Evolutionary conservation across 2,329 filamentous ascomycete genomes (phyloP).

Genomic region (Ascochyta koolunga): DNA sequence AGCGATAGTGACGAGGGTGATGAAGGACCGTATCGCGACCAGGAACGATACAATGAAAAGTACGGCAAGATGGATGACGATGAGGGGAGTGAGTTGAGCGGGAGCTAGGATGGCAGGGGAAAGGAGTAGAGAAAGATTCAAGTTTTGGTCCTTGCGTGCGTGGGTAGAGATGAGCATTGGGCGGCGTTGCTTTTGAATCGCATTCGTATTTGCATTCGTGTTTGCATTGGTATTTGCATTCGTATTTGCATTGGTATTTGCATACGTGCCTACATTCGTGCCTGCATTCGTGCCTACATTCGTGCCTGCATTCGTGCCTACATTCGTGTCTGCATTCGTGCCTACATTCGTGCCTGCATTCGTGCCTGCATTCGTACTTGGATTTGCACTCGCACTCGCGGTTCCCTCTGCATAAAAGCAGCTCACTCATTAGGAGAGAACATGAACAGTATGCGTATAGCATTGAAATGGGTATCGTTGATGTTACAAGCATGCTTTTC

Average conservation of each 20-base stretch:
- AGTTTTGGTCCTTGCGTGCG: too few relatives aligned
- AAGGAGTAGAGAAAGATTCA: conserved; percentile 24
- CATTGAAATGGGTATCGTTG: conserved; percentile 19
- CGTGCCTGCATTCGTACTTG: too few relatives aligned
- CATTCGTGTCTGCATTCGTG: too few relatives aligned
- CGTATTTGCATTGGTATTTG: too few relatives aligned
- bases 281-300: too few relatives aligned
- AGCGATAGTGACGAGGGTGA: conserved; percentile 50
- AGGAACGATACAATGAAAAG: conserved; percentile 44
- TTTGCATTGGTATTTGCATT: too few relatives aligned
- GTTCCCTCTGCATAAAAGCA: too few relatives aligned
- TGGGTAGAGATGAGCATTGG: conserved; percentile 18
- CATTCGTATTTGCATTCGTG: too few relatives aligned
- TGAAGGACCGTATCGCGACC: conserved; percentile 46
- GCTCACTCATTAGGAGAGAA: neutral
- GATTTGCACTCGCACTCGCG: neutral
- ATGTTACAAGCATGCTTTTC: conserved; percentile 12
- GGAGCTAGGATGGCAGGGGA: conserved; percentile 33
- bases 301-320: too few relatives aligned
- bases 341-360: too few relatives aligned
- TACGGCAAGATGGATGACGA: conserved; percentile 22
- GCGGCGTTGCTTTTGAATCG: conserved; percentile 17
- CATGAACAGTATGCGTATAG: neutral
- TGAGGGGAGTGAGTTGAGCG: conserved; percentile 2
- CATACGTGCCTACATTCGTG: too few relatives aligned